A percentile compares a stretch with the other conserved stretches of the same genome.
Evolutionary conservation across 2,329 filamentous ascomycete species (phyloP).

Genomic region (Penicillium polonicum): DNA sequence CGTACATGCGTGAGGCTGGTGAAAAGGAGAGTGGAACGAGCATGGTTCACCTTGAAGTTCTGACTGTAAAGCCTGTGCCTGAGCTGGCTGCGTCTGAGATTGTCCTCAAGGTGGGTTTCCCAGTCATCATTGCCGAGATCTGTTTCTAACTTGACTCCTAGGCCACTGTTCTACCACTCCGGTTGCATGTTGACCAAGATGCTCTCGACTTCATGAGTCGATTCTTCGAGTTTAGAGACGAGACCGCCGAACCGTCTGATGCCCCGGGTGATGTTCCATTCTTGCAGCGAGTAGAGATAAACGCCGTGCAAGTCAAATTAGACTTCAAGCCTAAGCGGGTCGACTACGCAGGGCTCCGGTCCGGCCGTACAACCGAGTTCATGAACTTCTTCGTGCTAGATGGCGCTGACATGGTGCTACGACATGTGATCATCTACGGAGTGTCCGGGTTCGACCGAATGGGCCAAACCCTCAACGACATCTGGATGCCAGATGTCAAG

Average conservation of each 20-base stretch:
- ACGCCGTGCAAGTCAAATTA: constrained; percentile 76
- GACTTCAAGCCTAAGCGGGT: constrained; percentile 99
- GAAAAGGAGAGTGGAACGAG: constrained; percentile 79
- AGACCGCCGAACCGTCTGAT: constrained; percentile 52
- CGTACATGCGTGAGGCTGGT: constrained; percentile 85
- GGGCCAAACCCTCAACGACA: constrained; percentile 85
- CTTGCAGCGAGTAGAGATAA: constrained; percentile 84
- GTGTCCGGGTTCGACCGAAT: constrained; percentile 86
- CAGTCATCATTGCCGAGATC: neutral
- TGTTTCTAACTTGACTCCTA: constrained; percentile 28
- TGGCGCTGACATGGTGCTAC: constrained; percentile 78
- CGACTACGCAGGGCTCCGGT: constrained; percentile 87
- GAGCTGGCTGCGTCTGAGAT: constrained; percentile 86
- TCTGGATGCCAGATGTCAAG: constrained; percentile 94
- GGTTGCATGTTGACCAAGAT: constrained; percentile 95
- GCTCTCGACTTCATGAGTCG: constrained; percentile 94
- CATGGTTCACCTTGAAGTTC: constrained; percentile 85
- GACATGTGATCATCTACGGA: constrained; percentile 90
- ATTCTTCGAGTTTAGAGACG: constrained; percentile 97
- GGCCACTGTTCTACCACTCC: constrained; percentile 74
- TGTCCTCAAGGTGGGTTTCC: constrained; percentile 63
- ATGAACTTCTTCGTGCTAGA: constrained; percentile 98
- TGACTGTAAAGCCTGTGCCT: constrained; percentile 82
- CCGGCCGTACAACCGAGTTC: constrained; percentile 92
- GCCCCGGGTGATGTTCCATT: constrained; percentile 75